Base-by-base conservation (phyloP, 352 stramenopile genomes). In the Phytophthora pistaciae region DNA sequence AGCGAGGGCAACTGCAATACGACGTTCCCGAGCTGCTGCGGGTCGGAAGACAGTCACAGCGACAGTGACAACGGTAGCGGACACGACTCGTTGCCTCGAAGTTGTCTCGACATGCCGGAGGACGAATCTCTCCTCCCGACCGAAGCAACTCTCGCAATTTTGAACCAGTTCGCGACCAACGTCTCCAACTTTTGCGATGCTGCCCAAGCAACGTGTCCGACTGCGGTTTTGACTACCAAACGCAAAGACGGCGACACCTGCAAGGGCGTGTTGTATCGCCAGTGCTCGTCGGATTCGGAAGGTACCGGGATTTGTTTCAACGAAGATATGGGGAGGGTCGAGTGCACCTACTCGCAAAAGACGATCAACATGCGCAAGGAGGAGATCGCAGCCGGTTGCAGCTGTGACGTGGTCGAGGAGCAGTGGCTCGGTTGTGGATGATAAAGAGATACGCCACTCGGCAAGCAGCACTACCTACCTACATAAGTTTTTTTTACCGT, bases 271-370 rank as follows among this genome's bases (percentile, higher is more conserved):
- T 59, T 80, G 36, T 77, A 72, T 31, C 68, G 68, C 10, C 23
- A 75, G 18, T 79, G 67, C 31, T 56, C 57, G 3, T 69, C 71
- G 0, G 16, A 65, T 16, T 36, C 16, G 25, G 1, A 52, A 42
- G 64, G 73, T 21, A n/a, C 14, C n/a, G 73, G 73, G 3, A 80
- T 77, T 20, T 80, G 73, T 33, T 80, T 70, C 63, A 80, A 75
- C 20, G 42, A 69, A 21, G 54, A 74, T 14, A 68, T 80, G 60
- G 60, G 60, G 11, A 57, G 33, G 21, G 68, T 80, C 1, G 27
- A 69, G 42, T 80, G 73, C 46, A 29, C 70, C 2, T 46, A 63
- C 36, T 66, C 57, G 0, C 60, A 74, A 64, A 49, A 38, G 16
- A 66, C 44, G 9, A 69, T 80, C 40, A 53, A 70, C 7, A 80